phyloP scores from a whole-genome alignment of 306 rosid species.

The Vigna mungo region DNA sequence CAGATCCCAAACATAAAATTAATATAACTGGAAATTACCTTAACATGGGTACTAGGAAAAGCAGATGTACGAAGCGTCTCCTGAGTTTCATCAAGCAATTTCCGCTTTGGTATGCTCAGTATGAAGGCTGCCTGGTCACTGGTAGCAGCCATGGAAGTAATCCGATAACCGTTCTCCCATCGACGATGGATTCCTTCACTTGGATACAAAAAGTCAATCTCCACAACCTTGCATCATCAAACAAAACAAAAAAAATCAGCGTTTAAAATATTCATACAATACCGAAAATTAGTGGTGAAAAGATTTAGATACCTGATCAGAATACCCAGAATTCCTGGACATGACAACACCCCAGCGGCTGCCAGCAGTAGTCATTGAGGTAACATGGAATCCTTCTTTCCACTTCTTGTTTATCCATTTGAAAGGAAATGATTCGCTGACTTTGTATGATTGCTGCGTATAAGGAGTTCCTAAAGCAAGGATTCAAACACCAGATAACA shows the following conservation, averaged over 20 bases:
- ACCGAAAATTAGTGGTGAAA: neutral
- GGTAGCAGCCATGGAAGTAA: slow-evolving; percentile 96
- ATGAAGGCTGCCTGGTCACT: slow-evolving; percentile 94
- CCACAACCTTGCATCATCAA: slow-evolving; percentile 76
- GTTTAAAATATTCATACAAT: neutral
- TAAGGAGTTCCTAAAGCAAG: slow-evolving; percentile 74
- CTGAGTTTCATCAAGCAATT: slow-evolving; percentile 85
- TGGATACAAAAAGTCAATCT: slow-evolving; percentile 92
- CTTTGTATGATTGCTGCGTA: slow-evolving; percentile 94
- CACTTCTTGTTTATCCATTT: slow-evolving; percentile 97
- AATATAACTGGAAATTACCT: slow-evolving; percentile 57
- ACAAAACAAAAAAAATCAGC: neutral
- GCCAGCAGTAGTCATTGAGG: slow-evolving; percentile 96
- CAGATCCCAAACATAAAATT: neutral
- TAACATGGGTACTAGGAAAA: slow-evolving; percentile 94
- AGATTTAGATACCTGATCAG: slow-evolving; percentile 74
- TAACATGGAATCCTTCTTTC: slow-evolving; percentile 97
- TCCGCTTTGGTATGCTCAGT: slow-evolving; percentile 90
- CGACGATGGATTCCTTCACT: slow-evolving; percentile 94
- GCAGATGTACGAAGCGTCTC: slow-evolving; percentile 95
- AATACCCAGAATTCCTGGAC: slow-evolving; percentile 94
- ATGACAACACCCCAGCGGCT: slow-evolving; percentile 96
- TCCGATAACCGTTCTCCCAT: slow-evolving; percentile 89
- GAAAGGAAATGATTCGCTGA: slow-evolving; percentile 89
- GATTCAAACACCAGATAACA: slow-evolving; percentile 33